Evolutionary conservation across 768 basidiomycete species (phyloP), one percentile per base, ranked within the genome.

Genomic region (Wakefieldia striispora): DNA sequence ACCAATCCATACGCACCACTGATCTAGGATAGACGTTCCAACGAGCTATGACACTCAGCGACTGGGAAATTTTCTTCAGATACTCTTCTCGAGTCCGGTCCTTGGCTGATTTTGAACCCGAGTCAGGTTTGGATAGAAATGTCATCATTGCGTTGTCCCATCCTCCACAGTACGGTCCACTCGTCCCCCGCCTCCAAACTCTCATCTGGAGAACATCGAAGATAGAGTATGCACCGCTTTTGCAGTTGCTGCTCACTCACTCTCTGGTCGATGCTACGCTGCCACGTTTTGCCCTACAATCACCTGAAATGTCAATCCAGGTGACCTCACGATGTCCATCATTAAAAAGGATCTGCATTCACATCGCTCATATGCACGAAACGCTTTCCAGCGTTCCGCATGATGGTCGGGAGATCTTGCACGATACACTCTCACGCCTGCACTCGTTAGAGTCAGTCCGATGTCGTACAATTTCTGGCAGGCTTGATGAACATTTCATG

Each of bases 31-130:
- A 66, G 65, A 26, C 17, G 16, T 57, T 66, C 33, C 56, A 47
- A 40, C 58, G 65, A 29, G 46, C 62, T 33, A 65, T 66, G 62
- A 53, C 55, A 11, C 35, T 64, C 5, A 56, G 34, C 35, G 67
- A 66, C 51, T 66, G 67, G 65, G 53, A 55, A 12, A 48, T 59
- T 24, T 66, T 68, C 42, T 66, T 50, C n/a, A 55, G 21, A 45
- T 67, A 68, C 51, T 59, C 65, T 9, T 46, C 45, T 31, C 57
- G 65, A 19, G 29, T 66, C 35, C 64, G 51, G 29, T 10, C 11
- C 19, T 17, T 65, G 31, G 7, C n/a, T 43, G n/a, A 40, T 45
- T 52, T 8, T 49, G 35, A 20, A 26, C 51, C 2, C 36, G 45
- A 21, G 0, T 42, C 37, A 17, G 37, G 4, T 43, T 44, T 63